These are phyloP conservation scores for Aquilaria agallochum DNA, from an alignment of 441 rosid species.

Conservation along the genomic window DNA sequence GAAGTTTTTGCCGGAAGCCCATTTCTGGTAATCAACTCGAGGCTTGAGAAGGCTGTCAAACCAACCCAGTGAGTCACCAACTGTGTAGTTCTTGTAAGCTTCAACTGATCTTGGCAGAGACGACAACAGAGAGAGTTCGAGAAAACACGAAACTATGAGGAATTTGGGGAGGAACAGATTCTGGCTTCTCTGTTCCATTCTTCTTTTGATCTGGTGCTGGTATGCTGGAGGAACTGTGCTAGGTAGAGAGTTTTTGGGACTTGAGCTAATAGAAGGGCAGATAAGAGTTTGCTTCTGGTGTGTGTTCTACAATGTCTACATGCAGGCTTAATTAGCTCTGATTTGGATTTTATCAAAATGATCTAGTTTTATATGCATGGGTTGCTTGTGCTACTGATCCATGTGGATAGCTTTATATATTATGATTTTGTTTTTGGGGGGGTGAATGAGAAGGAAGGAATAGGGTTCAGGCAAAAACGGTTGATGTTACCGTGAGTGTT, in stretches of 20 bases:
- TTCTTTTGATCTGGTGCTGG: background rate
- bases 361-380: no score
- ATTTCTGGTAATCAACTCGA: slow-evolving; percentile 68
- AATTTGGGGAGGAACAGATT: slow-evolving; percentile 6
- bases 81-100: slow-evolving; percentile 88
- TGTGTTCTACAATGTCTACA: background rate
- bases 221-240: background rate
- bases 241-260: background rate
- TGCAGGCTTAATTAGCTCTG: slow-evolving; percentile 12
- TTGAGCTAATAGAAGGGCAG: background rate
- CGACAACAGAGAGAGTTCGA: slow-evolving; percentile 12
- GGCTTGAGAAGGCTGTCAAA: slow-evolving; percentile 45
- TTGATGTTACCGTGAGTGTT: no score
- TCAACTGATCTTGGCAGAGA: slow-evolving; percentile 28
- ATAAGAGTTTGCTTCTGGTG: background rate
- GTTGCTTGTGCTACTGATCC: no score
- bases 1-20: slow-evolving; percentile 74
- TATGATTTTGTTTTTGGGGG: no score
- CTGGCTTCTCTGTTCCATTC: slow-evolving; percentile 19
- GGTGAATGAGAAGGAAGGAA: no score
- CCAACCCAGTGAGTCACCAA: slow-evolving; percentile 85
- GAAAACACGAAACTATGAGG: slow-evolving; percentile 17
- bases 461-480: no score
- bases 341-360: no score
- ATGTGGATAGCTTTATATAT: no score